Evolutionary conservation across 2,329 filamentous ascomycete genomes (phyloP).

Genomic region (Cordyceps militaris): DNA sequence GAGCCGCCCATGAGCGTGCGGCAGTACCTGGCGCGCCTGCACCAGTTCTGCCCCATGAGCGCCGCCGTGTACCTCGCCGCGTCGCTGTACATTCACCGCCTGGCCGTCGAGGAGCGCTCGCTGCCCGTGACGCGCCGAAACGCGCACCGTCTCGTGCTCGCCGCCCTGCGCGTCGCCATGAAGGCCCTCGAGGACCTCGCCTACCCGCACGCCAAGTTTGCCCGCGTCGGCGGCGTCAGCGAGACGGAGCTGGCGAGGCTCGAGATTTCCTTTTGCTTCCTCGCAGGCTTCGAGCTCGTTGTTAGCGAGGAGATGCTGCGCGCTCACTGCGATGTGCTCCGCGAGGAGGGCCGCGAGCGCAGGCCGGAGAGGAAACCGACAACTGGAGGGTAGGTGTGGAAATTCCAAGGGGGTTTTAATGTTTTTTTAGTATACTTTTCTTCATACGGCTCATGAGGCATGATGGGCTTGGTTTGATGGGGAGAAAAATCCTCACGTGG

Average conservation of each 20-base stretch:
- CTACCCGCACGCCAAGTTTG: constrained; percentile 76
- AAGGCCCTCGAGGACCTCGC: constrained; percentile 91
- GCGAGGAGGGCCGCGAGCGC: constrained; percentile 18
- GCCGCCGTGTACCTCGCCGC: constrained; percentile 89
- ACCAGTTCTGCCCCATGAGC: constrained; percentile 88
- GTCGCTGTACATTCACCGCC: constrained; percentile 76
- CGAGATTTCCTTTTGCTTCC: constrained; percentile 83
- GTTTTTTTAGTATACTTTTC: no score
- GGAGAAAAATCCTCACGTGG: no score
- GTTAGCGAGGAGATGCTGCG: constrained; percentile 29
- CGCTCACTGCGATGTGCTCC: constrained; percentile 28
- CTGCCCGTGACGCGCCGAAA: constrained; percentile 79
- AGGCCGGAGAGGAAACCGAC: constrained; percentile 12
- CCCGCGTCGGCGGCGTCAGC: constrained; percentile 82
- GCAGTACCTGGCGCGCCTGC: constrained; percentile 79
- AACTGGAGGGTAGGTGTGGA: no score
- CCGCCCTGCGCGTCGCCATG: constrained; percentile 79
- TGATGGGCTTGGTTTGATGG: no score
- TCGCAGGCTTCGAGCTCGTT: constrained; percentile 78
- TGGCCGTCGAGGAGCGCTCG: constrained; percentile 69
- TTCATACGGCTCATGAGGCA: no score
- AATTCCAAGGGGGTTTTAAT: no score
- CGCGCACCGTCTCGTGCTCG: constrained; percentile 78
- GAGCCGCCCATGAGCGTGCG: constrained; percentile 75
- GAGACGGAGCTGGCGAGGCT: constrained; percentile 73